Base-by-base conservation (phyloP, 495 filamentous ascomycete genomes). In the Symbiotaphrina buchneri region DNA sequence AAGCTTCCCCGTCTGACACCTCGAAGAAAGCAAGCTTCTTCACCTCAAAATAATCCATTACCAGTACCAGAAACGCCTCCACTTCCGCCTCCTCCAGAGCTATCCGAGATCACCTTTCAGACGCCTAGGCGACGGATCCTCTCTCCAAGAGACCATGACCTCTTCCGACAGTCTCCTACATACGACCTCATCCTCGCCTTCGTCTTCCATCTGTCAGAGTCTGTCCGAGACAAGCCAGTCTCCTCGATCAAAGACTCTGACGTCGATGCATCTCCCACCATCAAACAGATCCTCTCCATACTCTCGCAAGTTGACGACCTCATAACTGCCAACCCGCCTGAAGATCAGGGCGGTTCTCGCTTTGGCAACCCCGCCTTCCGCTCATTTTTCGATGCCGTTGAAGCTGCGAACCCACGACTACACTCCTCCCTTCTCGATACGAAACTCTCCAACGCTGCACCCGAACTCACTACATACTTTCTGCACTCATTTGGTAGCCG, bases 311-410 rank as follows among this genome's bases (percentile, higher is more conserved):
- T 78, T 7, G 67, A 74, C 31, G 47, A 55, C 2, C 53, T 78
- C 6, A 55, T 85, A 4, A 50, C 54, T 1, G 50, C 61, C 18
- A 69, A 72, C 28, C 90, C 90, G 1, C 72, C 90, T 1, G 59
- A 77, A 38, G 81, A 94, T 33, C 71, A 79, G 40, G 75, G 70
- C 24, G 79, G 78, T 17, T 93, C 82, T 4, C 67, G 87, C 22
- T 99, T 99, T 43, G 90, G 87, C 19, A 99, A 99, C 50, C 80
- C 78, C 31, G 61, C 72, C 19, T 99, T 99, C 53, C 73, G 80
- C 34, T 52, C 63, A 37, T 80, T 90, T 41, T 64, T 93, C 35
- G 76, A 90, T 51, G 66, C 68, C 30, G 21, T 56, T 18, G 4
- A 36, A 19, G 33, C 30, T 15, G 7, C 24, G 10, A n/a, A n/a